phyloP scores from a whole-genome alignment of 495 filamentous ascomycete species.

The Hamigera avellanea region DNA sequence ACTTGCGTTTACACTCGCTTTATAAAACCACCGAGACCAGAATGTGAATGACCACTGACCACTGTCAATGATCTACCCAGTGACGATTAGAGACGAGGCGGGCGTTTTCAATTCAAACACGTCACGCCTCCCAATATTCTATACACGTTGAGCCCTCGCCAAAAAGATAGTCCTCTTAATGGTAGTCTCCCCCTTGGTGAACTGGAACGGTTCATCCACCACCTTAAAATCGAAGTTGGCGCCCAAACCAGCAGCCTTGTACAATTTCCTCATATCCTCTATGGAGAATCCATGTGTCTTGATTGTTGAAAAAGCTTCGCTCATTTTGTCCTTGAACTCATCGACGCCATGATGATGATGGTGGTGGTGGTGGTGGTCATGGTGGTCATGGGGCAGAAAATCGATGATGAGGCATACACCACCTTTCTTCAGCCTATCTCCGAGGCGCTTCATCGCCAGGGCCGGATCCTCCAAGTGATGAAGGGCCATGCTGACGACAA shows the following conservation, averaged over 20 bases:
- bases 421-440: slow-evolving; percentile 45
- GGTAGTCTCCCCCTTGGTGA: slow-evolving; percentile 14
- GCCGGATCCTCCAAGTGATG: slow-evolving; percentile 61
- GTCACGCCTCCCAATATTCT: too few relatives aligned
- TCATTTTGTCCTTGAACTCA: slow-evolving; percentile 9
- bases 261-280: slow-evolving; percentile 39
- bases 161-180: slow-evolving; percentile 23
- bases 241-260: slow-evolving; percentile 36
- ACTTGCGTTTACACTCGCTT: too few relatives aligned
- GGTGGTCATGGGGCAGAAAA: slow-evolving; percentile 32
- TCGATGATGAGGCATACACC: slow-evolving; percentile 58
- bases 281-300: slow-evolving; percentile 47
- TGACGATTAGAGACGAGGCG: too few relatives aligned
- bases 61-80: too few relatives aligned
- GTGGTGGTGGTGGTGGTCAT: slow-evolving; percentile 15
- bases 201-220: slow-evolving; percentile 18
- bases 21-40: too few relatives aligned
- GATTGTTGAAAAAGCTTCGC: slow-evolving; percentile 31
- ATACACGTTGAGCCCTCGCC: slow-evolving; percentile 20
- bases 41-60: too few relatives aligned
- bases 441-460: slow-evolving; percentile 42
- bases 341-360: slow-evolving; percentile 10
- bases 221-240: slow-evolving; percentile 29
- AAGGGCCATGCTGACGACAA: slow-evolving; percentile 52
- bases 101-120: too few relatives aligned